phyloP scores from a whole-genome alignment of 345 rosid species.

The Eucalyptus sideroxylon region DNA sequence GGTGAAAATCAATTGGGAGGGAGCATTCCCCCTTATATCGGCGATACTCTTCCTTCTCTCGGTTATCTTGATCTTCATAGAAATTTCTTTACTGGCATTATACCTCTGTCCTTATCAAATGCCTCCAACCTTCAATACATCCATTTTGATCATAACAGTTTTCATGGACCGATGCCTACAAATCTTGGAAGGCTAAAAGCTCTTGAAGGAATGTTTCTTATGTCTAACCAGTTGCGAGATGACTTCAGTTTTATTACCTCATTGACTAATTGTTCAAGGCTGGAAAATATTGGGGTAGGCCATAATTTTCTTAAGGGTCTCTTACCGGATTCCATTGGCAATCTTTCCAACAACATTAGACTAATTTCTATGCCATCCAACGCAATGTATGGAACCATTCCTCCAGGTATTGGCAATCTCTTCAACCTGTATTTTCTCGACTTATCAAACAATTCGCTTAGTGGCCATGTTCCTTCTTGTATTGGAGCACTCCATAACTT shows the following conservation, averaged over 20 bases:
- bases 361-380: neutral
- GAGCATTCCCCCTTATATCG: neutral
- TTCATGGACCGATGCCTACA: neutral
- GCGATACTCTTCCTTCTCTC: neutral
- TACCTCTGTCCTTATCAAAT: neutral
- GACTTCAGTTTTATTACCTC: neutral
- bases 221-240: neutral
- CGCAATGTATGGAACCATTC: neutral
- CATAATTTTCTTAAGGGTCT: neutral
- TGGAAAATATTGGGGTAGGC: fast-evolving
- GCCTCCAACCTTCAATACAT: neutral
- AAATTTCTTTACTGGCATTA: neutral
- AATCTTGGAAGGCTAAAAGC: neutral
- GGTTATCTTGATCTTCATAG: fast-evolving
- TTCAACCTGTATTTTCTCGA: neutral
- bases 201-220: fast-evolving
- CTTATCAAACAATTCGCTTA: neutral
- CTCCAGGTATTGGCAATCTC: neutral
- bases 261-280: neutral
- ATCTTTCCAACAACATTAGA: neutral
- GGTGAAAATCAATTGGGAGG: neutral
- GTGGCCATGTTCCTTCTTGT: neutral
- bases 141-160: too few species aligned
- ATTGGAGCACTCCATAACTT: neutral
- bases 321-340: neutral